Percentiles rank a stretch among this genome's conserved stretches.
These are phyloP conservation scores for Furculomyces boomerangus DNA, from an alignment of 371 early-diverging fungal species.

Conservation along the genomic window DNA sequence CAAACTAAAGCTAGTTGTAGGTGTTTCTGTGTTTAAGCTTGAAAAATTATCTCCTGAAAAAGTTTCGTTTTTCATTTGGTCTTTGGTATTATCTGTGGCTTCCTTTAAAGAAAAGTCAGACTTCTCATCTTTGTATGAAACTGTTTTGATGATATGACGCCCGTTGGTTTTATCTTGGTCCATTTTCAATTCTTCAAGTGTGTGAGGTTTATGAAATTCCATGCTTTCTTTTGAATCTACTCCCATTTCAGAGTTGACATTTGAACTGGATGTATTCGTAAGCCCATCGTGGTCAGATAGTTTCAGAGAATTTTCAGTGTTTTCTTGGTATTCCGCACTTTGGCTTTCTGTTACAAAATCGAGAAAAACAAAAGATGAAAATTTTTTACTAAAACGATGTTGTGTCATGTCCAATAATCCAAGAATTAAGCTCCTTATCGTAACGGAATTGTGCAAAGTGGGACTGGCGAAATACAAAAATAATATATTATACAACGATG, in stretches of 20 bases:
- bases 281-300: no score
- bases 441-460: slow-evolving; percentile 31
- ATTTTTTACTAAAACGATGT: slow-evolving; percentile 28
- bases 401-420: slow-evolving; percentile 43
- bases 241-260: not conserved
- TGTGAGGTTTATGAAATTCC: not conserved
- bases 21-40: not conserved
- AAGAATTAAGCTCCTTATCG: slow-evolving; percentile 34
- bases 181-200: not conserved
- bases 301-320: not conserved
- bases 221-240: not conserved
- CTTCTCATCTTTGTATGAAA: not conserved
- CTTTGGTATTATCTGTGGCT: not conserved
- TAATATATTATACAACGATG: slow-evolving; percentile 43
- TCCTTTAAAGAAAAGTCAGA: not conserved
- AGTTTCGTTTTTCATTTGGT: no score
- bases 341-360: not conserved
- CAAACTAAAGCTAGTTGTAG: slow-evolving; percentile 3
- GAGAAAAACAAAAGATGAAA: slow-evolving; percentile 11
- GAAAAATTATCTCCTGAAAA: no score
- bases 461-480: slow-evolving; percentile 46
- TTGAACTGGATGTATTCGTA: not conserved
- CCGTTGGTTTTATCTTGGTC: no score
- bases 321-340: not conserved
- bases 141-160: not conserved